Percentiles rank a stretch among this genome's conserved stretches.
Conservation (phyloP, 805 yeast species). For the Limtongia smithiae region DNA sequence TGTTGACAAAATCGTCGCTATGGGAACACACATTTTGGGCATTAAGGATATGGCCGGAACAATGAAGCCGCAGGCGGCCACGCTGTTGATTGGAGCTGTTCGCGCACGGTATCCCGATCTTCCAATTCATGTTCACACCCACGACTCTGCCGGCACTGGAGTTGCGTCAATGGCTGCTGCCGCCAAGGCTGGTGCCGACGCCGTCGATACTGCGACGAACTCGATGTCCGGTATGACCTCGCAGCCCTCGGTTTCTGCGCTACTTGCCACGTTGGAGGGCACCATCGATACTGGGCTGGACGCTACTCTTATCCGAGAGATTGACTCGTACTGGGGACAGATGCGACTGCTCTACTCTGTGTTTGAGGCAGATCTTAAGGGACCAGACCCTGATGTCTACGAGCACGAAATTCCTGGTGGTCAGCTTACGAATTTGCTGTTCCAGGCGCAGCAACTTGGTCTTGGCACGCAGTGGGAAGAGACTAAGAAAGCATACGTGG, state of each 20-base stretch:
- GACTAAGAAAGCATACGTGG: constrained; percentile 90
- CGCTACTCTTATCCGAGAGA: constrained; percentile 64
- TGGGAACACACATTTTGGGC: constrained; percentile 97
- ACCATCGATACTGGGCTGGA: constrained; percentile 70
- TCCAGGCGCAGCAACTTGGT: constrained; percentile 99
- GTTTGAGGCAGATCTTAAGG: constrained; percentile 97
- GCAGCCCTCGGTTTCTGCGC: constrained; percentile 93
- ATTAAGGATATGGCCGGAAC: constrained; percentile 99
- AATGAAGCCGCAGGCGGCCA: constrained; percentile 91
- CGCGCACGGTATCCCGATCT: constrained; percentile 85
- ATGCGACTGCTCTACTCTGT: constrained; percentile 95
- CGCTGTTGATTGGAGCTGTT: constrained; percentile 68
- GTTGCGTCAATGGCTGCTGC: constrained; percentile 94
- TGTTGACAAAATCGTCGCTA: constrained; percentile 75
- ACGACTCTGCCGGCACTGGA: constrained; percentile 99
- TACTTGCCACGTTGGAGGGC: constrained; percentile 89
- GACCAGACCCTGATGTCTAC: constrained; percentile 99
- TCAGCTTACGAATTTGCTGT: constrained; percentile 91
- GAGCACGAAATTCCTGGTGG: constrained; percentile 99
- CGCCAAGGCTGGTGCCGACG: constrained; percentile 96
- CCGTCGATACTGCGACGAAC: constrained; percentile 94
- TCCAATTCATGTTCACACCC: constrained; percentile 98
- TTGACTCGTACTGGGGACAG: constrained; percentile 98
- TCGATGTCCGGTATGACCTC: constrained; percentile 98
- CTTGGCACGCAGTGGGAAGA: constrained; percentile 94